Conservation (phyloP, 495 filamentous ascomycete genomes). For the Parachaetomium inaequale region DNA sequence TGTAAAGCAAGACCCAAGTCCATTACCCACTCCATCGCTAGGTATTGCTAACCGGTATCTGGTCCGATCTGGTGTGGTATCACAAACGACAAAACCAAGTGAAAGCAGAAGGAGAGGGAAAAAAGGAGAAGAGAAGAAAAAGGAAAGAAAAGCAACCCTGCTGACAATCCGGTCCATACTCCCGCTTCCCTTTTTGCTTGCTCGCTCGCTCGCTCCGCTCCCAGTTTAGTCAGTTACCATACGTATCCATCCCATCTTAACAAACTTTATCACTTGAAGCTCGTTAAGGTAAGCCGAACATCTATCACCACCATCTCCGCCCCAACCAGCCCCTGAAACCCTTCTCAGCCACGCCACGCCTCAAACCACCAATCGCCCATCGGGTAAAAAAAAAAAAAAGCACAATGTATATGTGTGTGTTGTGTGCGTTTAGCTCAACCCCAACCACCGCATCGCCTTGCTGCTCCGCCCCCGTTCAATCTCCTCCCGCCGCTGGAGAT, state of each 20-base stretch:
- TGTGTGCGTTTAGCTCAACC: neutral
- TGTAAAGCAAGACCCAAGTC: neutral
- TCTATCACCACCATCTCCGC: too few relatives aligned
- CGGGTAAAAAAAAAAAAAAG: too few relatives aligned
- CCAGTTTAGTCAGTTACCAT: too few relatives aligned
- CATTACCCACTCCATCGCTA: neutral
- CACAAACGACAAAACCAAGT: slow-evolving; percentile 1
- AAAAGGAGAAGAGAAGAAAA: neutral
- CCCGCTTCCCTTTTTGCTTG: neutral
- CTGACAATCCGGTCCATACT: neutral
- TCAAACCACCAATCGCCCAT: too few relatives aligned
- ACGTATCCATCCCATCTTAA: too few relatives aligned
- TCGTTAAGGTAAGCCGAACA: too few relatives aligned
- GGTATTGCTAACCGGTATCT: neutral
- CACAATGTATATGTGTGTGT: too few relatives aligned
- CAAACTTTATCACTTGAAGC: too few relatives aligned
- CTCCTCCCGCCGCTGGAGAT: slow-evolving; percentile 13
- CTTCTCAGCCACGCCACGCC: too few relatives aligned
- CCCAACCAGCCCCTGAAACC: too few relatives aligned
- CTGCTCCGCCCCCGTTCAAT: slow-evolving; percentile 9
- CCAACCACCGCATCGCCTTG: slow-evolving; percentile 30
- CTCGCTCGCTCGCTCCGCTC: too few relatives aligned
- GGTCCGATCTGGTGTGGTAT: slow-evolving; percentile 7
- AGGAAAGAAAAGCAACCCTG: neutral
- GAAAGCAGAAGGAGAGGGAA: neutral